Percentiles rank a stretch among this genome's conserved stretches.
phyloP scores from a whole-genome alignment of 345 rosid species.

The Citrus inodora region DNA sequence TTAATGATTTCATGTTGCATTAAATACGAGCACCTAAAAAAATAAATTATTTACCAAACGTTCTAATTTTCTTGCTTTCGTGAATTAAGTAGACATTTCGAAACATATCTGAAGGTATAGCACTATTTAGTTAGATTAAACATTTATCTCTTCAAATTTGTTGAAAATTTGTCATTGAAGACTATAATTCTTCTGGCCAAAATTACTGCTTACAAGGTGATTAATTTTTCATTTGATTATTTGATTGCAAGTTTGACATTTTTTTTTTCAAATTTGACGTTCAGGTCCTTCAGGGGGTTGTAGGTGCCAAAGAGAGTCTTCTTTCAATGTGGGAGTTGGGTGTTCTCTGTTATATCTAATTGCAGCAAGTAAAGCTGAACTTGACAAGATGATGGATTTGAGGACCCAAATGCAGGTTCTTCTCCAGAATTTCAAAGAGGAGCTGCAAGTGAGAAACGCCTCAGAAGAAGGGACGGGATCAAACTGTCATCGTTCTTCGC shows the following conservation, averaged over 20 bases:
- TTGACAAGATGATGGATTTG: constrained; percentile 43
- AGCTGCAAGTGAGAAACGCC: constrained; percentile 19
- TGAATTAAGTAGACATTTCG: too few relatives aligned
- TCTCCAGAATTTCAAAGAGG: constrained; percentile 36
- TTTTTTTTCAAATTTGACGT: neutral
- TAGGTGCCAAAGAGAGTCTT: constrained; percentile 20
- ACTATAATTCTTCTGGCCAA: too few relatives aligned
- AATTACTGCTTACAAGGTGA: neutral
- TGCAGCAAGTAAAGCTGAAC: constrained; percentile 56
- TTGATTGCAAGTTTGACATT: neutral
- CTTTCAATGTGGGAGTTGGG: constrained; percentile 52
- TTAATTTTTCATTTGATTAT: neutral
- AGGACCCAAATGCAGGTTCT: constrained; percentile 48
- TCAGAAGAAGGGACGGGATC: constrained; percentile 26
- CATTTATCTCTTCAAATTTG: too few relatives aligned
- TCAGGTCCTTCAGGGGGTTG: constrained; percentile 38
- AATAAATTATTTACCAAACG: too few relatives aligned
- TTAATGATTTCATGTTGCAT: accelerated
- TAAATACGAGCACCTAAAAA: too few relatives aligned
- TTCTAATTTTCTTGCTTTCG: too few relatives aligned
- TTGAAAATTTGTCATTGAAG: too few relatives aligned
- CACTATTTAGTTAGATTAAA: too few relatives aligned
- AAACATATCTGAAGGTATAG: too few relatives aligned
- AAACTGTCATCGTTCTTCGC: constrained; percentile 1
- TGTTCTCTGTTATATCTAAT: constrained; percentile 49